Percentiles rank a stretch among this genome's conserved stretches.
phyloP scores from a whole-genome alignment of 2,329 filamentous ascomycete species.

The Phoma sp. region DNA sequence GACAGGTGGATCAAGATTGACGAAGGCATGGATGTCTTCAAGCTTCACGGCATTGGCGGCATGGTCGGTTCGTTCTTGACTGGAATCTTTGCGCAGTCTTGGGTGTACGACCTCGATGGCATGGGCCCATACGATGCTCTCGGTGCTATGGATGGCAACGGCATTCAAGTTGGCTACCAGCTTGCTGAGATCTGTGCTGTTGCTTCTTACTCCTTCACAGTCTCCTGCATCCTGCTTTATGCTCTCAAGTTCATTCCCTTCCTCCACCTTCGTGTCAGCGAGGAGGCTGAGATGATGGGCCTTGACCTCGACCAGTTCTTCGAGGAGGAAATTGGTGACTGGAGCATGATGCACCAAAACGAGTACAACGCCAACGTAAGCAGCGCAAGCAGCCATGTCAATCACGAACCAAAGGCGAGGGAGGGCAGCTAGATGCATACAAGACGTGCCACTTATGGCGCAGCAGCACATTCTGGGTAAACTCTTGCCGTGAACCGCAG shows the following conservation, averaged over 20 bases:
- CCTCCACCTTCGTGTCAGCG: slow-evolving; percentile 62
- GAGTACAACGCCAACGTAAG: slow-evolving; percentile 27
- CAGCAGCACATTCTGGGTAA: too few relatives aligned
- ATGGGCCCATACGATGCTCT: slow-evolving; percentile 52
- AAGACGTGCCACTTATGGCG: neutral
- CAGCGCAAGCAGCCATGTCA: slow-evolving; percentile 34
- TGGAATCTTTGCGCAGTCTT: slow-evolving; percentile 62
- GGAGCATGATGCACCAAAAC: slow-evolving; percentile 50
- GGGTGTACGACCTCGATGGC: slow-evolving; percentile 60
- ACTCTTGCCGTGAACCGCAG: neutral
- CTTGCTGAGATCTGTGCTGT: slow-evolving; percentile 64
- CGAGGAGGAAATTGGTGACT: slow-evolving; percentile 65
- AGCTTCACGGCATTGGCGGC: slow-evolving; percentile 65
- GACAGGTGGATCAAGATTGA: slow-evolving; percentile 64
- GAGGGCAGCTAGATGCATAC: neutral
- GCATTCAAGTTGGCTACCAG: slow-evolving; percentile 63
- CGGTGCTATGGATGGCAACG: slow-evolving; percentile 62
- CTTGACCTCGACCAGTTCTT: slow-evolving; percentile 64
- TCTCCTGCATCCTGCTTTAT: slow-evolving; percentile 60
- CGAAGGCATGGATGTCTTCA: slow-evolving; percentile 67
- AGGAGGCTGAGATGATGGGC: slow-evolving; percentile 64
- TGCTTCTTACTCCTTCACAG: slow-evolving; percentile 60
- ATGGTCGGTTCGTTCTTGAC: slow-evolving; percentile 66
- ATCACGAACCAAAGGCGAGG: neutral
- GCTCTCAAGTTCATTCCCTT: slow-evolving; percentile 63